phyloP scores from a whole-genome alignment of 139 green algal species.

The Deuterostichococcus epilithicus region DNA sequence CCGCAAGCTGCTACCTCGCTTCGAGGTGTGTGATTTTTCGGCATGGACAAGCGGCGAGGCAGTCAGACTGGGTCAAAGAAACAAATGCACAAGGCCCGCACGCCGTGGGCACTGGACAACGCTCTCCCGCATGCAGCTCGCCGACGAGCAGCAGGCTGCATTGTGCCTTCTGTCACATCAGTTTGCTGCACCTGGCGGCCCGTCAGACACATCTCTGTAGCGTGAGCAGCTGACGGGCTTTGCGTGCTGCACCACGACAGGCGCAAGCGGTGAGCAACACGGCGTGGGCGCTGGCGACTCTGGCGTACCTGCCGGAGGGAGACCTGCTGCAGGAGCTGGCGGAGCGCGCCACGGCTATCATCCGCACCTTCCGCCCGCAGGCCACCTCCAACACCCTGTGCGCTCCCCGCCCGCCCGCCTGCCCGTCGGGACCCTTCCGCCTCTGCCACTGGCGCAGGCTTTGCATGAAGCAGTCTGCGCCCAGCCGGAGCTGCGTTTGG shows the following conservation, averaged over 20 bases:
- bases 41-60: no score
- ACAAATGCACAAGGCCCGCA: no score
- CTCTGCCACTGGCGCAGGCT: no score
- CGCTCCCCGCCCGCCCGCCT: no score
- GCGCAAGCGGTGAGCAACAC: not conserved
- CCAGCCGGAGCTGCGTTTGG: no score
- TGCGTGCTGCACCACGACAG: no score
- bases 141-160: constrained; percentile 7
- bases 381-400: not conserved
- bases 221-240: no score
- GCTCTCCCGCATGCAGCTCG: no score
- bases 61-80: no score
- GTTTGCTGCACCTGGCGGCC: not conserved
- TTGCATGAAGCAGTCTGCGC: no score
- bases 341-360: constrained; percentile 21
- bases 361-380: constrained; percentile 26
- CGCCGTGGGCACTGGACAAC: no score
- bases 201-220: not conserved
- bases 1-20: constrained; percentile 28
- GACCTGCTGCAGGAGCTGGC: constrained; percentile 30
- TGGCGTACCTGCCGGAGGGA: constrained; percentile 20
- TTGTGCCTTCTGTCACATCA: constrained; percentile 8
- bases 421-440: no score
- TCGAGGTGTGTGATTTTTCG: constrained; percentile 20
- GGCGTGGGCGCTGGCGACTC: constrained; percentile 27